A percentile compares a stretch with the other conserved stretches of the same genome.
Evolutionary conservation across 2,329 filamentous ascomycete genomes (phyloP).

Genomic region (Pestalotiopsis sp.): DNA sequence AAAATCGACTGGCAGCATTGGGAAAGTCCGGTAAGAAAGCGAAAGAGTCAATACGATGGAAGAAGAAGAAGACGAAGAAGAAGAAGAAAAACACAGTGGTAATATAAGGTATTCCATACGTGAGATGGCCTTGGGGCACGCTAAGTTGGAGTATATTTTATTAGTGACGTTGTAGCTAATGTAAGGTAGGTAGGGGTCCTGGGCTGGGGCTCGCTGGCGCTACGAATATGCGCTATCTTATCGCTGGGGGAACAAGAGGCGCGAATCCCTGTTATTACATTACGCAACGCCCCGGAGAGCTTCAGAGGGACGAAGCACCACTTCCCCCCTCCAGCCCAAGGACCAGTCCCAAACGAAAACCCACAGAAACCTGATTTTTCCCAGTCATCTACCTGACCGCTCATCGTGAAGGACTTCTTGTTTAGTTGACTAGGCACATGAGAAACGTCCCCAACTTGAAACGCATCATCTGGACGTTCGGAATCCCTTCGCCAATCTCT

Average conservation of each 20-base stretch:
- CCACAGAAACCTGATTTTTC: not conserved
- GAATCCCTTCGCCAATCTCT: slow-evolving; percentile 3
- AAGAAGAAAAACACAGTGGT: too few species aligned
- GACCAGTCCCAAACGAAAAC: not conserved
- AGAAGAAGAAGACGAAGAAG: too few species aligned
- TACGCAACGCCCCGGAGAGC: slow-evolving; percentile 8
- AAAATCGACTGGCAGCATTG: too few species aligned
- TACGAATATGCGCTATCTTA: slow-evolving; percentile 8
- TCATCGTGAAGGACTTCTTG: not conserved
- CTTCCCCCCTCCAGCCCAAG: not conserved
- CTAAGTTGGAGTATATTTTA: too few species aligned
- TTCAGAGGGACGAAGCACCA: not conserved
- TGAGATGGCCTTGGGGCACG: not conserved
- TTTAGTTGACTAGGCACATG: not conserved
- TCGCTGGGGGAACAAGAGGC: not conserved
- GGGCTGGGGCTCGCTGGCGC: not conserved
- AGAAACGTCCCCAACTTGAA: not conserved
- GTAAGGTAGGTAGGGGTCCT: not conserved
- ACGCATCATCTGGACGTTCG: not conserved
- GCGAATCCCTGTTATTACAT: slow-evolving; percentile 6
- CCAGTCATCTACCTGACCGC: not conserved
- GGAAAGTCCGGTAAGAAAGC: too few species aligned
- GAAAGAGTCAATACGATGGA: too few species aligned
- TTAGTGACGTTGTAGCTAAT: not conserved
- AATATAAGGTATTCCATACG: not conserved